Base-by-base conservation (phyloP, 2,329 filamentous ascomycete genomes). In the Fusarium pseudonygamai region DNA sequence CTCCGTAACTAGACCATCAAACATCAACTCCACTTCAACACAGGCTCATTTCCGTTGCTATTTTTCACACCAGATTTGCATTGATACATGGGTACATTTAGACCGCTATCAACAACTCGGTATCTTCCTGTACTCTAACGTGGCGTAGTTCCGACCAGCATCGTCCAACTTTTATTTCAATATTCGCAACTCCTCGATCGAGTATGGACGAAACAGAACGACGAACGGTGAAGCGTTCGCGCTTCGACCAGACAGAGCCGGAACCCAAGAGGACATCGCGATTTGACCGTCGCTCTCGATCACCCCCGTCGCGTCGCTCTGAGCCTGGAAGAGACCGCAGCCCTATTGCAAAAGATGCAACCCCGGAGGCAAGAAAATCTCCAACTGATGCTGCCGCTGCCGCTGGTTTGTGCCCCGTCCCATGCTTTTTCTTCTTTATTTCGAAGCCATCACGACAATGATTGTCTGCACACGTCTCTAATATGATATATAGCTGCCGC, bases 261-360 rank as follows among this genome's bases (percentile, higher is more conserved):
- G 94, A 96, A 79, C 90, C 93, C 64, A 92, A 91, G 79, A 88
- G 91, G 76, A 80, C 88, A 47, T 97, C 95, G 56, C 90, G 95
- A 80, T 98, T 97, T 83, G 96, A 98, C 84, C 91, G 95, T 78
- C 93, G 96, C 78, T 98, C 96, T 66, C 93, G 94, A 74, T 97
- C 95, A 37, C 95, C 95, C 28, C 88, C 90, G 32, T 83, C 87
- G 32, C 88, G 90, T 78, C 89, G 91, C 76, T 86, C 90, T 32
- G 93, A 97, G 71, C 85, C 88, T 75, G 76, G 76, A 12, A 91
- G 96, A 80, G 94, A 94, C 77, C 93, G 96, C 76, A 98, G 95
- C 81, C 95, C 95, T 26, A 81, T 95, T 64, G 78, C 82, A 46
- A 86, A 86, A 73, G 83, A 85, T 11, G 81, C 80, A 45, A 80